Conservation (phyloP, 768 basidiomycete species). For the Tephrocybe sp. region DNA sequence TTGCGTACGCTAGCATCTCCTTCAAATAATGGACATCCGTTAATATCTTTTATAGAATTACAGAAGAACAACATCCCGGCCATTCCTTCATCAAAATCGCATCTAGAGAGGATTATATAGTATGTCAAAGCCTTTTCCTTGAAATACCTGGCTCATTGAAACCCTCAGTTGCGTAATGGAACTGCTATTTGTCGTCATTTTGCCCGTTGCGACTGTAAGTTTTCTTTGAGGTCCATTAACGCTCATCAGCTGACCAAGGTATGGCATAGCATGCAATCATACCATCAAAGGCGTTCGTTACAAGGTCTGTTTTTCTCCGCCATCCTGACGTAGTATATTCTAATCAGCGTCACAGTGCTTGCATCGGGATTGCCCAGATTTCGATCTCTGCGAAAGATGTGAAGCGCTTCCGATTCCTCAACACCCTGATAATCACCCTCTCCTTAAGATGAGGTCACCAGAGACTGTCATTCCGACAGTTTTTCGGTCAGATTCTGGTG, state of each 20-base stretch:
- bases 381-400: constrained; percentile 76
- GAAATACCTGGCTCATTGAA: neutral
- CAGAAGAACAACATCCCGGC: constrained; percentile 66
- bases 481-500: constrained; percentile 14
- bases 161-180: constrained; percentile 22
- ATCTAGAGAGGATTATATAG: constrained; percentile 54
- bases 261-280: constrained; percentile 43
- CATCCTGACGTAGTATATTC: neutral
- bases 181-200: constrained; percentile 33
- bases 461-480: constrained; percentile 40
- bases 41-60: constrained; percentile 43
- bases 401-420: constrained; percentile 77
- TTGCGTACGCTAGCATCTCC: constrained; percentile 36
- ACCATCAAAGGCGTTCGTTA: constrained; percentile 63
- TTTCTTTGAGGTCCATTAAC: constrained; percentile 1
- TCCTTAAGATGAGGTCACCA: constrained; percentile 68
- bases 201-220: constrained; percentile 58
- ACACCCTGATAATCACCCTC: constrained; percentile 67
- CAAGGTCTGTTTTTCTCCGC: constrained; percentile 46
- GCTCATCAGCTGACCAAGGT: neutral
- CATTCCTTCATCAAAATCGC: constrained; percentile 71
- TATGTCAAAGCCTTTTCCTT: constrained; percentile 25
- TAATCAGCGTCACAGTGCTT: constrained; percentile 55
- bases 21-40: neutral
- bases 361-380: constrained; percentile 74